Evolutionary conservation across 768 basidiomycete species (phyloP).

Genomic region (Suillus discolor): DNA sequence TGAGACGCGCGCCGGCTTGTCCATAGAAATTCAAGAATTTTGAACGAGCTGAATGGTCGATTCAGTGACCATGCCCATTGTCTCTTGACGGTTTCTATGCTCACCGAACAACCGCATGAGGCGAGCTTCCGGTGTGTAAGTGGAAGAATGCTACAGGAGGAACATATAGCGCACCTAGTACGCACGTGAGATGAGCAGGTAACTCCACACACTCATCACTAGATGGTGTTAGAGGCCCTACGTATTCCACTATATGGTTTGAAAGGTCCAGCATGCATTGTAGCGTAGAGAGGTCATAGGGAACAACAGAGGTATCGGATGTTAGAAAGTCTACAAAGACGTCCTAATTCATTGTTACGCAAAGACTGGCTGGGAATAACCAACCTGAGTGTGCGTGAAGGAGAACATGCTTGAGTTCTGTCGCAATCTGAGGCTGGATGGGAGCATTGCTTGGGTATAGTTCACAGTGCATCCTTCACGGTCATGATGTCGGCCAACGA

Average conservation of each 20-base stretch:
- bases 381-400: constrained; percentile 6
- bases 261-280: constrained; percentile 9
- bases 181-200: constrained; percentile 14
- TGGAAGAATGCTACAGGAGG: background rate
- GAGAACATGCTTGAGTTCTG: constrained; percentile 6
- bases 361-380: background rate
- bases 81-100: background rate
- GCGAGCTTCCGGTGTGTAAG: constrained; percentile 7
- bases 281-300: constrained; percentile 12
- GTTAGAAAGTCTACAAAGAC: constrained; percentile 15
- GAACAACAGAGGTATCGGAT: constrained; percentile 7
- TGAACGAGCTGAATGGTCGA: constrained; percentile 21
- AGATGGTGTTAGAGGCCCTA: background rate
- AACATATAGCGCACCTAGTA: background rate
- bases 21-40: constrained; percentile 40
- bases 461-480: constrained; percentile 11
- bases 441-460: constrained; percentile 5
- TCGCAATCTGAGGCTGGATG: background rate
- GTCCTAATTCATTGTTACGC: background rate
- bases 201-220: background rate
- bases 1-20: constrained; percentile 36
- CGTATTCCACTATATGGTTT: constrained; percentile 2
- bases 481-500: background rate
- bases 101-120: constrained; percentile 13
- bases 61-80: constrained; percentile 10